Evolutionary conservation across 352 stramenopile genomes (phyloP).

Genomic region (Aphanomyces cochlioides): DNA sequence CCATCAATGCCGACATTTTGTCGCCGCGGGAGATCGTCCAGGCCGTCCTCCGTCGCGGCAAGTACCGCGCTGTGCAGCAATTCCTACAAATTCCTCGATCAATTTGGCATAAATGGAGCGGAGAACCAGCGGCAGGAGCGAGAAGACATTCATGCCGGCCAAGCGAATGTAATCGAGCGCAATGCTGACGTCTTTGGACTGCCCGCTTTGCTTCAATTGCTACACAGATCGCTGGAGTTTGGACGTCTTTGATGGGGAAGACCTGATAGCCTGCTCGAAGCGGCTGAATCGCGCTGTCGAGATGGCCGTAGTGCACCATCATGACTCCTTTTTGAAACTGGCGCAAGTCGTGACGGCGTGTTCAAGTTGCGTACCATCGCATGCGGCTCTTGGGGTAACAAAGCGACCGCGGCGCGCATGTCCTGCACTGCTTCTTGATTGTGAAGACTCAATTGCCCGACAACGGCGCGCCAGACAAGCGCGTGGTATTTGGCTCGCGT

Average conservation of each 20-base stretch:
- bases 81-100: no score
- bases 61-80: no score
- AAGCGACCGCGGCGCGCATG: constrained; percentile 40
- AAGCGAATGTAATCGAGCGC: constrained; percentile 14
- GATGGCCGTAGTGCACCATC: constrained; percentile 53
- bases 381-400: constrained; percentile 23
- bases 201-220: not conserved
- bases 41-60: not conserved
- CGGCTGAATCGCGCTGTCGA: constrained; percentile 38
- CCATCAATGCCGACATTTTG: not conserved
- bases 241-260: not conserved
- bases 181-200: not conserved
- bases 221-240: not conserved
- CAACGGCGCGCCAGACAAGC: constrained; percentile 18
- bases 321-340: constrained; percentile 49
- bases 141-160: constrained; percentile 15
- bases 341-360: constrained; percentile 35
- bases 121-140: constrained; percentile 5
- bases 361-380: constrained; percentile 31
- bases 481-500: constrained; percentile 26
- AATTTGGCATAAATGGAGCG: no score
- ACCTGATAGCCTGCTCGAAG: constrained; percentile 9
- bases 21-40: not conserved
- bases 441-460: constrained; percentile 26
- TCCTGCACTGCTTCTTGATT: constrained; percentile 52